Conservation (phyloP, 2,329 filamentous ascomycete genomes). For the Alternaria sp. region DNA sequence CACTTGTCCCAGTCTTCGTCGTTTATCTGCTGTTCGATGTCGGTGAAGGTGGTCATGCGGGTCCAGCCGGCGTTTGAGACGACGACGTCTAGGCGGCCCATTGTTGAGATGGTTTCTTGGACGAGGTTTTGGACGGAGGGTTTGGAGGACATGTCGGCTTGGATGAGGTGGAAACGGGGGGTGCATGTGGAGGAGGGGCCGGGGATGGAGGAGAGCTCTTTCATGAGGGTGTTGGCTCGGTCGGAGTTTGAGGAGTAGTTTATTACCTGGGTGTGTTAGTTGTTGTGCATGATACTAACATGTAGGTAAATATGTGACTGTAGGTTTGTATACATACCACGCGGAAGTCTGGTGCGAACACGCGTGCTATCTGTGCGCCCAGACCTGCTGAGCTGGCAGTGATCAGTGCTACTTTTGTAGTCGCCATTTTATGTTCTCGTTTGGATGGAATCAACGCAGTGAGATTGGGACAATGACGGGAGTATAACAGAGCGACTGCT, state of each 20-base stretch:
- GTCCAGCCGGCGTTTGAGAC: conserved; percentile 66
- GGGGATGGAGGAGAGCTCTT: conserved; percentile 50
- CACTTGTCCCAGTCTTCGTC: conserved; percentile 71
- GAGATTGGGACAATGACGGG: no score
- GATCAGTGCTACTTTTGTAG: conserved; percentile 55
- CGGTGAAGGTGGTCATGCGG: conserved; percentile 63
- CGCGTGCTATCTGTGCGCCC: conserved; percentile 56
- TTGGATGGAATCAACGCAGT: no score
- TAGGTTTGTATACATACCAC: conserved; percentile 43
- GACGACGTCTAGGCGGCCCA: conserved; percentile 57
- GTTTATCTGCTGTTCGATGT: conserved; percentile 63
- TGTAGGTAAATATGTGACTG: no score
- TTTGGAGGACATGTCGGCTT: conserved; percentile 55
- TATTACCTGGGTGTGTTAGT: conserved; percentile 45
- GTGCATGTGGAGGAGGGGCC: conserved; percentile 31
- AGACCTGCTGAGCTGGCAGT: conserved; percentile 58
- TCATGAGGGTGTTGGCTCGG: conserved; percentile 49
- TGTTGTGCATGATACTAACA: no score
- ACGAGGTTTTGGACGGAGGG: conserved; percentile 53
- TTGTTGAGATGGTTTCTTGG: conserved; percentile 51
- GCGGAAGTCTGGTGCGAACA: conserved; percentile 55
- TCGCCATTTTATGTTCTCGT: no score
- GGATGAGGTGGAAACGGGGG: conserved; percentile 53
- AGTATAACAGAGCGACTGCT: no score
- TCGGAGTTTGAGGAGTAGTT: conserved; percentile 56